Evolutionary conservation across 768 basidiomycete genomes (phyloP).

Genomic region (Termitomyces sp.): DNA sequence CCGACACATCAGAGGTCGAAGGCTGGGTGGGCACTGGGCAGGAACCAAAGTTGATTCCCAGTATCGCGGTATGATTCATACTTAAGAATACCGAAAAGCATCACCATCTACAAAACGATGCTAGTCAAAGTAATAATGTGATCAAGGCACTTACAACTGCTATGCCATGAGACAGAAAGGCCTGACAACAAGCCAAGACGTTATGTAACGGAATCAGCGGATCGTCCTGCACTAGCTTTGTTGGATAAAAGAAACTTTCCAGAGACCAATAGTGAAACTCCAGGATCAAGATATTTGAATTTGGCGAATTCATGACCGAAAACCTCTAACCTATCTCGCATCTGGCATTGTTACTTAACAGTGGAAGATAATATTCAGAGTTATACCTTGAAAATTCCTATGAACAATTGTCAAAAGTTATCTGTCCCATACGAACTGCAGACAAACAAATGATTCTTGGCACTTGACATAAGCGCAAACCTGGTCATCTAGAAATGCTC

Average conservation of each 20-base stretch:
- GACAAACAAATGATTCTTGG: neutral
- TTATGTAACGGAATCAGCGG: neutral
- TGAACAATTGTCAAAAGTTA: neutral
- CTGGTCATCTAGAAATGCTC: neutral
- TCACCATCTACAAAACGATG: neutral
- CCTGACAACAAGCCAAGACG: too few relatives aligned
- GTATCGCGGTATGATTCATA: neutral
- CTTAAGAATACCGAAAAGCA: neutral
- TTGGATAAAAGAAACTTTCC: neutral
- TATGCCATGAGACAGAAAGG: neutral
- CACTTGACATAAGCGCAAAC: neutral
- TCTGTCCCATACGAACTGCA: neutral
- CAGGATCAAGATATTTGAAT: neutral
- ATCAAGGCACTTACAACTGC: too few relatives aligned
- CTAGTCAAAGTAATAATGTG: neutral
- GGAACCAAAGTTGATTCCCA: neutral
- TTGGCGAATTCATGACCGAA: neutral
- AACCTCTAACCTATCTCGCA: neutral
- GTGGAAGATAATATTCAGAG: neutral
- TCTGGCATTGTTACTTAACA: neutral
- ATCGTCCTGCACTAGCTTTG: neutral
- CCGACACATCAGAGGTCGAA: neutral
- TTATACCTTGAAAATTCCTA: neutral
- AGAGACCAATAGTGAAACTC: neutral
- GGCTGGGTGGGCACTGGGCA: neutral